Evolutionary conservation across 371 early-diverging fungal genomes (phyloP).

Genomic region (Rhizopus arrhizus): DNA sequence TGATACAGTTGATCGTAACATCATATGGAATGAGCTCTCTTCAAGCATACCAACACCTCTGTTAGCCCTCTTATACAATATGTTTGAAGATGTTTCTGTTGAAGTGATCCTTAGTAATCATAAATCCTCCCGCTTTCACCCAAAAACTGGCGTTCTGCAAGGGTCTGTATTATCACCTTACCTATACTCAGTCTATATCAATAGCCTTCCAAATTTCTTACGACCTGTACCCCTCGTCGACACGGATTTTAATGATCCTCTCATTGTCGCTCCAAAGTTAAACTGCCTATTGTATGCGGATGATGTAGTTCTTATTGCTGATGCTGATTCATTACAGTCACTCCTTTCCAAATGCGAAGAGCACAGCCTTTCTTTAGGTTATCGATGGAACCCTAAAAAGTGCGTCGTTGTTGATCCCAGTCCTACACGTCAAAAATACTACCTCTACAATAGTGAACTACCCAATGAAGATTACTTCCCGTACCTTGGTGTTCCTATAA

Average conservation of each 20-base stretch:
- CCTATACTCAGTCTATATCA: conserved; percentile 17
- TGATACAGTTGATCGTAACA: conserved; percentile 21
- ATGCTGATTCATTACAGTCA: neutral
- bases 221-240: too few relatives aligned
- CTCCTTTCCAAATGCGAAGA: conserved; percentile 6
- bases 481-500: conserved; percentile 4
- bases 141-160: conserved; percentile 7
- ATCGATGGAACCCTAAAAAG: conserved; percentile 27
- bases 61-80: neutral
- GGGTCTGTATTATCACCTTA: conserved; percentile 11
- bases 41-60: neutral
- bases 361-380: conserved; percentile 18
- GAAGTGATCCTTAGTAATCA: neutral
- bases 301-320: conserved; percentile 15
- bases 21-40: conserved; percentile 9
- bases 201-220: conserved; percentile 6
- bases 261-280: too few relatives aligned
- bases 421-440: neutral
- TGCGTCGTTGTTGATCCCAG: conserved; percentile 15
- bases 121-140: neutral
- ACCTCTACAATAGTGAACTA: neutral
- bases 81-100: conserved; percentile 9
- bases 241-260: too few relatives aligned
- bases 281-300: conserved; percentile 16
- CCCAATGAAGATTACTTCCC: neutral